phyloP scores from a whole-genome alignment of 495 filamentous ascomycete species.

The Chlorociboria aeruginascens region DNA sequence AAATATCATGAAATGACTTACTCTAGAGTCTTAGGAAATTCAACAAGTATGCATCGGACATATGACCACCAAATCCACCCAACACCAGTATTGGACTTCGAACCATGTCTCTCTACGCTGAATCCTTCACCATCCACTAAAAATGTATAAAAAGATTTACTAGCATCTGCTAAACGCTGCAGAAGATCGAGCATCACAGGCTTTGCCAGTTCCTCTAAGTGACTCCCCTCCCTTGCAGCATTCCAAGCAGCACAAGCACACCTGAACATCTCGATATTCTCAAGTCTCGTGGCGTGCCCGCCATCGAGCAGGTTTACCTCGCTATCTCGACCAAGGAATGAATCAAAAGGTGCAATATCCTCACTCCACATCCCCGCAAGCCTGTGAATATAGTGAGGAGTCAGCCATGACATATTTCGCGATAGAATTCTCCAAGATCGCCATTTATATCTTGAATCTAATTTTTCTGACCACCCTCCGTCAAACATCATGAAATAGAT shows the following conservation, averaged over 20 bases:
- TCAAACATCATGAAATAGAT: slow-evolving; percentile 20
- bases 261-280: slow-evolving; percentile 6
- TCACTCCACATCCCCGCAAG: slow-evolving; percentile 1
- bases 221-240: slow-evolving; percentile 1
- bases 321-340: not conserved
- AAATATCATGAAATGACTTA: not conserved
- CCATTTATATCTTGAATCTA: slow-evolving; percentile 13
- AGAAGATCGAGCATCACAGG: slow-evolving; percentile 4
- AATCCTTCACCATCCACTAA: not conserved
- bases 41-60: slow-evolving; percentile 7
- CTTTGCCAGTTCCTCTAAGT: not conserved
- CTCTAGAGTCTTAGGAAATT: slow-evolving; percentile 11
- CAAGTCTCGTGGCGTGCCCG: not conserved
- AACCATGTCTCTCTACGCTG: not conserved
- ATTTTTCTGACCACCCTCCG: not conserved
- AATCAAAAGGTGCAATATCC: not conserved
- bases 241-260: slow-evolving; percentile 11
- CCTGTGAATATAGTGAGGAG: slow-evolving; percentile 1
- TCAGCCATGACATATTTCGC: slow-evolving; percentile 3
- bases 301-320: not conserved
- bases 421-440: slow-evolving; percentile 18
- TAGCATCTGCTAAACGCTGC: not conserved
- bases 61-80: slow-evolving; percentile 11
- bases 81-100: slow-evolving; percentile 3
- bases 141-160: slow-evolving; percentile 1